A percentile compares a stretch with the other conserved stretches of the same genome.
Evolutionary conservation across 2,329 filamentous ascomycete species (phyloP).

Genomic region (Sporothrix brasiliensis): DNA sequence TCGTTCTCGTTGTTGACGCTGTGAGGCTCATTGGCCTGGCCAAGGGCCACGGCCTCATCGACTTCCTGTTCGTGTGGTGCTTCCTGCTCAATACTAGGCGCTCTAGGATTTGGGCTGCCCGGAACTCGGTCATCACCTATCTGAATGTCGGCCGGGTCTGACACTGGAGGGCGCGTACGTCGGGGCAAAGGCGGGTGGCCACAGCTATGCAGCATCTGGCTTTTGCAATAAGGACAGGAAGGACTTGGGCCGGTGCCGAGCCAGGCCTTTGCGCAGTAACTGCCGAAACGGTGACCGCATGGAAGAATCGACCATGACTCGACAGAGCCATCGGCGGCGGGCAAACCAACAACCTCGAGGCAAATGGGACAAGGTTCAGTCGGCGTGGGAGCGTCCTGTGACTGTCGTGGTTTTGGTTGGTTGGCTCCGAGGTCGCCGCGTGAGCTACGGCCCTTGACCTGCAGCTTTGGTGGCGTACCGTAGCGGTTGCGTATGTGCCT

Average conservation of each 20-base stretch:
- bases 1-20: no score
- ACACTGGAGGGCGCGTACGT: background rate
- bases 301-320: constrained; percentile 49
- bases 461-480: no score
- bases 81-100: background rate
- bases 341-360: constrained; percentile 47
- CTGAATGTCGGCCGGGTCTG: background rate
- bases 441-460: background rate
- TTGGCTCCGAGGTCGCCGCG: background rate
- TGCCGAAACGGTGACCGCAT: constrained; percentile 51
- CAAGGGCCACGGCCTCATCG: background rate
- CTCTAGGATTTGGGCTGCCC: background rate
- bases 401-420: background rate
- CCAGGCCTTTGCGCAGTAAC: constrained; percentile 50
- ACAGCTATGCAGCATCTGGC: constrained; percentile 40
- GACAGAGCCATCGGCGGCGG: constrained; percentile 45
- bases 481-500: no score
- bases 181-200: constrained; percentile 43
- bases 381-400: background rate
- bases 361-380: constrained; percentile 48
- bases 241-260: constrained; percentile 45
- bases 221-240: constrained; percentile 49
- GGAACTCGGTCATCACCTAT: background rate
- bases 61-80: background rate
- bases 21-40: background rate